Percentiles rank a stretch among this genome's conserved stretches.
Conservation (phyloP, 441 rosid species). For the Eruca vesicaria region DNA sequence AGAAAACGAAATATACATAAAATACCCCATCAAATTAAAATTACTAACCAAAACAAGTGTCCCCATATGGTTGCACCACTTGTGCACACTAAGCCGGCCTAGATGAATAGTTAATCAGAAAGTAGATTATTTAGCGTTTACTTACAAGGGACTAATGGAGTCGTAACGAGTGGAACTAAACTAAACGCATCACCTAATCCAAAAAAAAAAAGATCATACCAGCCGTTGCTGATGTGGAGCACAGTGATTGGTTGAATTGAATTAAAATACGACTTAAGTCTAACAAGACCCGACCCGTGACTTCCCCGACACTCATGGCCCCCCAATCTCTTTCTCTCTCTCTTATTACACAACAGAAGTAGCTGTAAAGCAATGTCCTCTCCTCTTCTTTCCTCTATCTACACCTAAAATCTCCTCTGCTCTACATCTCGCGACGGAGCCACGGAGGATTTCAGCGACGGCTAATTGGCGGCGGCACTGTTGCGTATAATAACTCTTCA, state of each 20-base stretch:
- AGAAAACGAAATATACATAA: no score
- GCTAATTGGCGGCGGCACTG: not conserved
- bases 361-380: slow-evolving; percentile 61
- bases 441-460: not conserved
- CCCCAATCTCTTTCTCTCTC: slow-evolving; percentile 19
- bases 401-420: slow-evolving; percentile 17
- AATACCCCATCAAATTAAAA: no score
- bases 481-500: not conserved
- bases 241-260: slow-evolving; percentile 30
- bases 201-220: slow-evolving; percentile 24
- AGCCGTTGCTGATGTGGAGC: slow-evolving; percentile 41
- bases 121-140: not conserved
- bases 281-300: slow-evolving; percentile 22
- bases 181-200: slow-evolving; percentile 27
- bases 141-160: not conserved
- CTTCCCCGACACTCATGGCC: slow-evolving; percentile 32
- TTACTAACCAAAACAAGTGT: no score
- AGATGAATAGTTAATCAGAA: no score
- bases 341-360: slow-evolving; percentile 33
- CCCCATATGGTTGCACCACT: no score
- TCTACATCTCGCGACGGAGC: slow-evolving; percentile 36
- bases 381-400: slow-evolving; percentile 13
- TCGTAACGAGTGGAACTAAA: not conserved
- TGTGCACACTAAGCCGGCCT: no score
- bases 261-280: slow-evolving; percentile 20